Conservation (phyloP, 306 rosid genomes). For the Cicer pinnatifidum region DNA sequence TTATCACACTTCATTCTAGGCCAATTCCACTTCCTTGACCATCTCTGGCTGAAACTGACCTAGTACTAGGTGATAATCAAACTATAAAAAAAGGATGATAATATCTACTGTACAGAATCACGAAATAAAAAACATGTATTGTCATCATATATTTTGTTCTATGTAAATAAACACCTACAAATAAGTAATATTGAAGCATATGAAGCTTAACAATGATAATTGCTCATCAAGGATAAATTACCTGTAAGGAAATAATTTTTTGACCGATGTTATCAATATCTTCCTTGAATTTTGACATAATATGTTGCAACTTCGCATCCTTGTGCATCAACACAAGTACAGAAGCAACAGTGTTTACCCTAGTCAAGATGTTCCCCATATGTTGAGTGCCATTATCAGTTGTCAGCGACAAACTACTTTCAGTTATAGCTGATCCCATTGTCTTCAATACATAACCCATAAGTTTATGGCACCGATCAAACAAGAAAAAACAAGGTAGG, state of each 20-base stretch:
- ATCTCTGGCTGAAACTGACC: conserved; percentile 7
- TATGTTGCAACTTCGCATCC: conserved; percentile 51
- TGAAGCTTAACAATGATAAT: conserved; percentile 24
- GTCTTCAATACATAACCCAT: conserved; percentile 59
- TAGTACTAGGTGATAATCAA: not conserved
- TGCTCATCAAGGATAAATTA: conserved; percentile 44
- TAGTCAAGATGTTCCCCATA: conserved; percentile 41
- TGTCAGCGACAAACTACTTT: conserved; percentile 35
- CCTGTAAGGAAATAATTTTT: conserved; percentile 57
- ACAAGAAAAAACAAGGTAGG: conserved; percentile 74
- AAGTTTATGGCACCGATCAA: conserved; percentile 66
- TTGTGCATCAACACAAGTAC: conserved; percentile 58
- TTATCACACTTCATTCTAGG: conserved; percentile 8
- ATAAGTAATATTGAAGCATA: conserved; percentile 32
- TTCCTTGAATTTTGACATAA: conserved; percentile 56
- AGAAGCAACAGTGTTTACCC: conserved; percentile 53
- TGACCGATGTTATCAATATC: conserved; percentile 54
- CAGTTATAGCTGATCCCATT: conserved; percentile 57
- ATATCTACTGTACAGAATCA: conserved; percentile 16
- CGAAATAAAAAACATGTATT: conserved; percentile 22
- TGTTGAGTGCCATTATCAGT: conserved; percentile 44
- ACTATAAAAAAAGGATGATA: conserved; percentile 7
- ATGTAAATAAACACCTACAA: conserved; percentile 16
- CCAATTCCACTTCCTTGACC: not conserved
- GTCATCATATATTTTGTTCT: not conserved